Evolutionary conservation across 768 basidiomycete genomes (phyloP).

Genomic region (Termitomyces sp.): DNA sequence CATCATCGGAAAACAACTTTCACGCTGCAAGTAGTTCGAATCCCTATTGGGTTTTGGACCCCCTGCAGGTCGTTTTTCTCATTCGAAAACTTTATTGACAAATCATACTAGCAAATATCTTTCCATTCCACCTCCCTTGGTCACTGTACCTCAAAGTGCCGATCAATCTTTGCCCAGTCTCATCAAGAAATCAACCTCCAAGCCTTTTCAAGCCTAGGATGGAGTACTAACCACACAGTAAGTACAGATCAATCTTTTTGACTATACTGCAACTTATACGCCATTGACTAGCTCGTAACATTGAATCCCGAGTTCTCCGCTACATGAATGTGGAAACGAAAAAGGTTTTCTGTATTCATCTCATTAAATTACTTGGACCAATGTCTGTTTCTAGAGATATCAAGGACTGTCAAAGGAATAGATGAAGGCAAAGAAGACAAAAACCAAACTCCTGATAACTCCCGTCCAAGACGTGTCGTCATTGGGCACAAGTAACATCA

Average conservation of each 20-base stretch:
- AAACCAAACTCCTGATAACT: no score
- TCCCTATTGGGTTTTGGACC: neutral
- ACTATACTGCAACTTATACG: neutral
- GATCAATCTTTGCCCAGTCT: neutral
- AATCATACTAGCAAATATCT: neutral
- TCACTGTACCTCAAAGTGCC: neutral
- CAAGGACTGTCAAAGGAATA: neutral
- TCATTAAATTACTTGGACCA: neutral
- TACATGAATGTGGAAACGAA: neutral
- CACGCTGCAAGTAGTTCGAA: no score
- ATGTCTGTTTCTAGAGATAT: neutral
- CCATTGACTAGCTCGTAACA: neutral
- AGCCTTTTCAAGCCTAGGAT: neutral
- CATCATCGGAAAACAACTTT: no score
- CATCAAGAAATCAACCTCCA: neutral
- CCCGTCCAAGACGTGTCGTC: neutral
- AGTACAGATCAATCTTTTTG: neutral
- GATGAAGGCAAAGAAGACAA: neutral
- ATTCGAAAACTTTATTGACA: neutral
- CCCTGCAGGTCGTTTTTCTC: neutral
- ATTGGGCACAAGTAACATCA: neutral
- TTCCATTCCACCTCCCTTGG: neutral
- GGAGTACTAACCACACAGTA: neutral
- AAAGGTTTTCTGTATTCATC: neutral
- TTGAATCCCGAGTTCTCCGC: neutral